These are phyloP conservation scores for Logfia minima DNA, from an alignment of 129 eudicot species.

Conservation along the genomic window DNA sequence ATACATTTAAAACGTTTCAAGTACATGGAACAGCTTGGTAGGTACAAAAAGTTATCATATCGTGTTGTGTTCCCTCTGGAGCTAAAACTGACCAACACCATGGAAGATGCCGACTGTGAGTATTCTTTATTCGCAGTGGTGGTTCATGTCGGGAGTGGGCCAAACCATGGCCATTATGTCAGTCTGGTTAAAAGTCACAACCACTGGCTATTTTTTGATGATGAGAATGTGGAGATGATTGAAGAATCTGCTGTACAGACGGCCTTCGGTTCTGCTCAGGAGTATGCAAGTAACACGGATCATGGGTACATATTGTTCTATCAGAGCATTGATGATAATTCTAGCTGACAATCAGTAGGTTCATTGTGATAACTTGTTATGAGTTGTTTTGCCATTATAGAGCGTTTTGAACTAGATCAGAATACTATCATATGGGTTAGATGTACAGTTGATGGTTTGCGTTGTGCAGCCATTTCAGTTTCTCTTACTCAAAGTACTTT, in stretches of 20 bases:
- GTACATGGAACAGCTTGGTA: constrained; percentile 69
- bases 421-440: too few species aligned
- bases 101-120: constrained; percentile 70
- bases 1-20: constrained; percentile 74
- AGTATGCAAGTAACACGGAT: constrained; percentile 70
- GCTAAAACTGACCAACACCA: constrained; percentile 68
- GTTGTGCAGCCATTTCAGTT: constrained; percentile 15
- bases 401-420: too few species aligned
- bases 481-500: background rate
- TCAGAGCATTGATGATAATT: background rate
- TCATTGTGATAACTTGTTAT: background rate
- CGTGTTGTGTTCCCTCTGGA: constrained; percentile 74
- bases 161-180: constrained; percentile 73
- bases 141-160: constrained; percentile 75
- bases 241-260: constrained; percentile 76
- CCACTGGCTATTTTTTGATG: constrained; percentile 77
- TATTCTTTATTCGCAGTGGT: constrained; percentile 69
- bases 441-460: background rate
- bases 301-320: constrained; percentile 72
- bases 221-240: constrained; percentile 77
- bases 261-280: constrained; percentile 70
- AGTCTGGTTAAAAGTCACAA: constrained; percentile 71
- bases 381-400: constrained; percentile 3
- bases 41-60: constrained; percentile 69
- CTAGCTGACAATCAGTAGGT: constrained; percentile 27